Conservation (phyloP, 208 protist genomes). For the Leishmania braziliensis region DNA sequence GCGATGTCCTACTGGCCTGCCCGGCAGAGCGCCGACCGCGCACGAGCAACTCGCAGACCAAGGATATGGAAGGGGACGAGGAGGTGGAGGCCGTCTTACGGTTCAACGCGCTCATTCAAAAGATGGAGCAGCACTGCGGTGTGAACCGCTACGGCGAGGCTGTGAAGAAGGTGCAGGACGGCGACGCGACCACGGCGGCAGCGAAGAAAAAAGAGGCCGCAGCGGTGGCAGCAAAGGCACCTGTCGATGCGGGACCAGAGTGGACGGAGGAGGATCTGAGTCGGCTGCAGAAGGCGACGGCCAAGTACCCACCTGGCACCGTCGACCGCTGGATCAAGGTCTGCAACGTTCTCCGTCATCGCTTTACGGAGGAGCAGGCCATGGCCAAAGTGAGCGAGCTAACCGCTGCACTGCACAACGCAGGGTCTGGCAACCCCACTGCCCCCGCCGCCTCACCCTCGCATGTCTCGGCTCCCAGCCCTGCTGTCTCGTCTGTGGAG, state of each 20-base stretch:
- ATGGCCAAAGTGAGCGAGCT: conserved; percentile 93
- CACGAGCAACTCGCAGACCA: conserved; percentile 17
- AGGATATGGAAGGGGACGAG: conserved; percentile 25
- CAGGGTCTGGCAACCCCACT: conserved; percentile 31
- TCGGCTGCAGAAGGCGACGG: conserved; percentile 93
- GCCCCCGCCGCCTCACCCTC: conserved; percentile 24
- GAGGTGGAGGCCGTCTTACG: conserved; percentile 63
- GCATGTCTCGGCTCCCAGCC: conserved; percentile 24
- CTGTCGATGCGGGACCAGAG: conserved; percentile 18
- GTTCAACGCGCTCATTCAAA: conserved; percentile 70
- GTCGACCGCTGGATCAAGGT: conserved; percentile 94
- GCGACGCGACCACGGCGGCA: conserved; percentile 9
- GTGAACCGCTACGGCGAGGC: conserved; percentile 85
- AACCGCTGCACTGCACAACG: conserved; percentile 57
- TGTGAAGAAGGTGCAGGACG: conserved; percentile 59
- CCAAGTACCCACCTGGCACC: conserved; percentile 93
- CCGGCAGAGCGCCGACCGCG: conserved; percentile 24
- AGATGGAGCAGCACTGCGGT: conserved; percentile 68
- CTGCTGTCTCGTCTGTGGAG: conserved; percentile 42
- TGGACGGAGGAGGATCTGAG: conserved; percentile 94
- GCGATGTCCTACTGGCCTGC: conserved; percentile 36
- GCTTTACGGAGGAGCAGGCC: conserved; percentile 89
- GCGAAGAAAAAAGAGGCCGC: conserved; percentile 17
- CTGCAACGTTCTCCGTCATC: conserved; percentile 64
- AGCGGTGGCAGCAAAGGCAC: neutral